Base-by-base conservation (phyloP, 768 basidiomycete species). In the Leccinellum albellum region DNA sequence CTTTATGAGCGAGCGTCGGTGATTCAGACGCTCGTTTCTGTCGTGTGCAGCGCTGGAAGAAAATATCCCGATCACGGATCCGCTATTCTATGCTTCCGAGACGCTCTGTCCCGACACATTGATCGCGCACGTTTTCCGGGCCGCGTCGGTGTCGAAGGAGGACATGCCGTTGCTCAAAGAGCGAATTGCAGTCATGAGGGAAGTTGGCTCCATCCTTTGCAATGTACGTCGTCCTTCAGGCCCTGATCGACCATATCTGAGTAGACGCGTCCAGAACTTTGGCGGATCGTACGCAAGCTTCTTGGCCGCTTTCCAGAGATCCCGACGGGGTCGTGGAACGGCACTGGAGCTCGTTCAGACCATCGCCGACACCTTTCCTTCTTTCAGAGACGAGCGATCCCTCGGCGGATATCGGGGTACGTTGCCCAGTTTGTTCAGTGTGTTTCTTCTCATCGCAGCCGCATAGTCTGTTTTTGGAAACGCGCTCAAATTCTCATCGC, bases 401-500 rank as follows among this genome's bases (percentile, higher is more conserved):
- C 79, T 80, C 60, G 74, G 85, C 40, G 86, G 83, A 26, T 76
- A 75, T 23, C 83, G 78, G 79, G 79, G 91, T 89, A 61, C 28
- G 72, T n/a, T 59, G 23, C 42, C 33, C 15, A 6, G 20, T 10
- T 15, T 14, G 1, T 21, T n/a, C 42, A 26, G 5, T 21, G 29
- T 29, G 24, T 26, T 32, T 24, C n/a, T 37, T n/a, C 51, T 61
- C 51, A 57, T 23, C 7, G 14, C 3, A 9, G 15, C 23, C 31
- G 17, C 14, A 12, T 52, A 92, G 90, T 94, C 8, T 85, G 73
- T 71, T 79, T 95, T 55, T 94, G 92, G 89, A 96, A 96, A 69
- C 85, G 93, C 32, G 86, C 92, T 1, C 93, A 96, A 62, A 96
- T 96, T 55, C 79, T 95, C 37, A 87, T 94, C 31, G 93, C 93